A percentile compares a stretch with the other conserved stretches of the same genome.
Evolutionary conservation across 2,329 filamentous ascomycete genomes (phyloP).

Genomic region (Knufia petricola): DNA sequence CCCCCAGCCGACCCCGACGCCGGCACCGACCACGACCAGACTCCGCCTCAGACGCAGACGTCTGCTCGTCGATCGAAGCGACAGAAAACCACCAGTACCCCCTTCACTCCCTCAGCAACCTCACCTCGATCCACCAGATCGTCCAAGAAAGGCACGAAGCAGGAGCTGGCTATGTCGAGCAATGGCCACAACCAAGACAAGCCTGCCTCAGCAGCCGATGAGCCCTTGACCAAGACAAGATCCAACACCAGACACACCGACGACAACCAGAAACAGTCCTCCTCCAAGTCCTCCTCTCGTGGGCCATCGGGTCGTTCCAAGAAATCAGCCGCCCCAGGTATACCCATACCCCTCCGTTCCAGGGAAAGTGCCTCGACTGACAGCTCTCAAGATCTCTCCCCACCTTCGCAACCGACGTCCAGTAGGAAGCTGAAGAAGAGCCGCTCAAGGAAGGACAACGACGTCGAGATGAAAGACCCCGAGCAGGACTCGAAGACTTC

Average conservation of each 20-base stretch:
- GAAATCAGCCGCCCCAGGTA: constrained; percentile 48
- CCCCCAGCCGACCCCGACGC: constrained; percentile 26
- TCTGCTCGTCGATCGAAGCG: constrained; percentile 57
- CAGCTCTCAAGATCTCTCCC: background rate
- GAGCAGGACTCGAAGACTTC: constrained; percentile 36
- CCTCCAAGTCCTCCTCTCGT: constrained; percentile 55
- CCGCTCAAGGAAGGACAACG: constrained; percentile 47
- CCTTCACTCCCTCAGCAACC: constrained; percentile 31
- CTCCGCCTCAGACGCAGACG: constrained; percentile 27
- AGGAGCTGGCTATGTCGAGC: constrained; percentile 28
- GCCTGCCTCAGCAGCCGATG: constrained; percentile 16
- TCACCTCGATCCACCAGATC: constrained; percentile 11
- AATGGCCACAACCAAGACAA: constrained; percentile 14
- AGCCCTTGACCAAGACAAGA: constrained; percentile 32
- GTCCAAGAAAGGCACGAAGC: constrained; percentile 12
- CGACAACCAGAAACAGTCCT: constrained; percentile 46
- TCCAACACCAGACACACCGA: constrained; percentile 56
- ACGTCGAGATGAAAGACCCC: constrained; percentile 62
- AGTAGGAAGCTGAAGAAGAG: constrained; percentile 45
- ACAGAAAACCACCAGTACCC: constrained; percentile 47
- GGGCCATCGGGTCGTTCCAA: constrained; percentile 62
- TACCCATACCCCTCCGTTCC: constrained; percentile 15
- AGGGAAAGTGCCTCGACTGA: constrained; percentile 5
- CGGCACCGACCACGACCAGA: constrained; percentile 20
- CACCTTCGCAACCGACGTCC: constrained; percentile 10